These are phyloP conservation scores for Stylonectria norvegica DNA, from an alignment of 2,329 filamentous ascomycete genomes.

Conservation along the genomic window DNA sequence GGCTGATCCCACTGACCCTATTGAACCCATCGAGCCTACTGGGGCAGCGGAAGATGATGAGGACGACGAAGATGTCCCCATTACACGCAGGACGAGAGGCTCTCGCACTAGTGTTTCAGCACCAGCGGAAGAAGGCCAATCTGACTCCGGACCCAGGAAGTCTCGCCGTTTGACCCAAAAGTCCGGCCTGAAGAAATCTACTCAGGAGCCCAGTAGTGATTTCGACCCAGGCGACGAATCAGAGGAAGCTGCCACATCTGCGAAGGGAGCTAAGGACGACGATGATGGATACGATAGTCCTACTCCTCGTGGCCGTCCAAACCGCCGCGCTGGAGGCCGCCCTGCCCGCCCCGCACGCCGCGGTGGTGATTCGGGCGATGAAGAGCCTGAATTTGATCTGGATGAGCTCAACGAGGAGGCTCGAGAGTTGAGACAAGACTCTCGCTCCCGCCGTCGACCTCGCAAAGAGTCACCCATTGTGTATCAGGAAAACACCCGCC, in stretches of 20 bases:
- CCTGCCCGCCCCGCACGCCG: constrained; percentile 48
- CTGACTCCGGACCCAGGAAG: constrained; percentile 30
- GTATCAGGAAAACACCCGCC: constrained; percentile 54
- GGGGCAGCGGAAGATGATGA: constrained; percentile 37
- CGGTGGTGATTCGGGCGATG: constrained; percentile 52
- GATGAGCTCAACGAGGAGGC: constrained; percentile 66
- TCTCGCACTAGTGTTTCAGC: constrained; percentile 30
- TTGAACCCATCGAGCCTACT: too few species aligned
- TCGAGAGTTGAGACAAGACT: constrained; percentile 56
- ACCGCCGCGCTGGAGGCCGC: constrained; percentile 37
- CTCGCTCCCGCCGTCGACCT: constrained; percentile 49
- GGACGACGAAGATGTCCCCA: constrained; percentile 48
- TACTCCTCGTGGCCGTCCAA: constrained; percentile 47
- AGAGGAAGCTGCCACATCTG: constrained; percentile 44
- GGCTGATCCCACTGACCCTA: too few species aligned
- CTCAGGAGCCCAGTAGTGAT: constrained; percentile 56
- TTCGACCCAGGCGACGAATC: constrained; percentile 60
- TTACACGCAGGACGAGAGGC: constrained; percentile 45
- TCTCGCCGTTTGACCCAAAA: constrained; percentile 48
- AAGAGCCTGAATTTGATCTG: constrained; percentile 56
- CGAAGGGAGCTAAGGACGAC: constrained; percentile 35
- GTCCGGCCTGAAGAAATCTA: constrained; percentile 41
- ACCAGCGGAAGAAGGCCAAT: constrained; percentile 30
- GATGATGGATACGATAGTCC: constrained; percentile 48
- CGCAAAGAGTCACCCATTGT: constrained; percentile 53